Evolutionary conservation across 768 basidiomycete genomes (phyloP).

Genomic region (Kwoniella mangroviensis): DNA sequence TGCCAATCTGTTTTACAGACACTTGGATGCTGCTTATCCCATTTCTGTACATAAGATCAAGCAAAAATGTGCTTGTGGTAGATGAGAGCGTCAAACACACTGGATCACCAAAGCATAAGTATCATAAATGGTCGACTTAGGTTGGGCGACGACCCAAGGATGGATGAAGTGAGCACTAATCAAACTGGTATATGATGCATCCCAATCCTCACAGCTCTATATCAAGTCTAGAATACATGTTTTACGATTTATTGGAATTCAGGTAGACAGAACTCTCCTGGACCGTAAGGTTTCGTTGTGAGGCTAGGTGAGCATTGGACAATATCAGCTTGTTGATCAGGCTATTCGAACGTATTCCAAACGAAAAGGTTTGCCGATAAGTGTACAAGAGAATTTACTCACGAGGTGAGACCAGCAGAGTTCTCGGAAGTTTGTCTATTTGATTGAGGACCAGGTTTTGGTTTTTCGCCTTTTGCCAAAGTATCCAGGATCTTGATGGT

Average conservation of each 20-base stretch:
- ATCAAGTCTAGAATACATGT: neutral
- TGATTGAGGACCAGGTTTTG: conserved; percentile 91
- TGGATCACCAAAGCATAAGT: too few species aligned
- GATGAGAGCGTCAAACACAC: too few species aligned
- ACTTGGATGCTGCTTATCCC: too few species aligned
- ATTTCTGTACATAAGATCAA: too few species aligned
- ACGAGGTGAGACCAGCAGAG: conserved; percentile 81
- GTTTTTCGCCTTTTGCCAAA: conserved; percentile 69
- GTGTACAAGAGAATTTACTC: neutral
- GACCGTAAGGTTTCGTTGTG: conserved; percentile 78
- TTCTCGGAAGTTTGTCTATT: conserved; percentile 88
- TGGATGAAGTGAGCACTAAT: too few species aligned
- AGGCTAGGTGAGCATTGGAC: conserved; percentile 20
- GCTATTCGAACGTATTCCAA: too few species aligned
- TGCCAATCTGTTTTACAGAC: neutral
- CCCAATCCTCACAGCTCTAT: neutral
- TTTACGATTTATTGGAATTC: conserved; percentile 73
- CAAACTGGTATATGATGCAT: conserved; percentile 14
- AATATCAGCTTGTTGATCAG: conserved; percentile 5
- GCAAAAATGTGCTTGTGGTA: too few species aligned
- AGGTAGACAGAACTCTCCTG: conserved; percentile 82
- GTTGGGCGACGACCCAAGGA: too few species aligned
- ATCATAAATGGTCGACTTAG: too few species aligned
- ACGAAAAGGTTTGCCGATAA: too few species aligned
- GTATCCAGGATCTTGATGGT: conserved; percentile 60